Evolutionary conservation across 2,329 filamentous ascomycete species (phyloP).

Genomic region (Sordariomycetes sp.): DNA sequence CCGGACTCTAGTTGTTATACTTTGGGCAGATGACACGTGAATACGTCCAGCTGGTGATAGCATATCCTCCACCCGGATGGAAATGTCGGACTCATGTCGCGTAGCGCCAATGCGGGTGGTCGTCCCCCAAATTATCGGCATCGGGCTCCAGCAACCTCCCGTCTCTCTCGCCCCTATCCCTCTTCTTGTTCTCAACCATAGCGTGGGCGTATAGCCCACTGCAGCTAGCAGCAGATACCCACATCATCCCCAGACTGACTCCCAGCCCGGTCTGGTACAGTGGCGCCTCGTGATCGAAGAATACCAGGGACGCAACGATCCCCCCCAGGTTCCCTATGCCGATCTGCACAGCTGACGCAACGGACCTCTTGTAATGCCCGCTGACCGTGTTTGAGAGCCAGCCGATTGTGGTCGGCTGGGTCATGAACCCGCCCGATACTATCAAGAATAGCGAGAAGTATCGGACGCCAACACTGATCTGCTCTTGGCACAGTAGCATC

Average conservation of each 20-base stretch:
- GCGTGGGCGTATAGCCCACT: slow-evolving; percentile 14
- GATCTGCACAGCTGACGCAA: slow-evolving; percentile 61
- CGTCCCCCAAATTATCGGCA: slow-evolving; percentile 21
- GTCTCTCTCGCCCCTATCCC: slow-evolving; percentile 17
- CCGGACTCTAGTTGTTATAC: too few species aligned
- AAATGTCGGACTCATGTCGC: background rate
- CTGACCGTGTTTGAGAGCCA: slow-evolving; percentile 63
- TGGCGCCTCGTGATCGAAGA: slow-evolving; percentile 29
- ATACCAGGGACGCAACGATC: slow-evolving; percentile 55
- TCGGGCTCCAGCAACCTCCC: slow-evolving; percentile 14
- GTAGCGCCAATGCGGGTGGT: slow-evolving; percentile 14
- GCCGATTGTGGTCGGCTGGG: slow-evolving; percentile 55
- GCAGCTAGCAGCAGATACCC: slow-evolving; percentile 24
- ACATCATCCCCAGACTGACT: slow-evolving; percentile 28
- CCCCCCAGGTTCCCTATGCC: slow-evolving; percentile 68
- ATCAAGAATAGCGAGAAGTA: slow-evolving; percentile 60
- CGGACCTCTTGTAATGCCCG: slow-evolving; percentile 44
- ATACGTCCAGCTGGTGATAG: too few species aligned
- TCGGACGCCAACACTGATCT: slow-evolving; percentile 34
- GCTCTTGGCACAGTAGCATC: slow-evolving; percentile 43
- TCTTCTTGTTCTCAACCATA: slow-evolving; percentile 20
- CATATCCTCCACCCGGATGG: background rate
- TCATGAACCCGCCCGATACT: slow-evolving; percentile 57
- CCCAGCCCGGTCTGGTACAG: slow-evolving; percentile 35
- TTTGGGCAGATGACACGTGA: too few species aligned